These are phyloP conservation scores for Periconia digitata DNA, from an alignment of 2,329 filamentous ascomycete species.

Conservation along the genomic window DNA sequence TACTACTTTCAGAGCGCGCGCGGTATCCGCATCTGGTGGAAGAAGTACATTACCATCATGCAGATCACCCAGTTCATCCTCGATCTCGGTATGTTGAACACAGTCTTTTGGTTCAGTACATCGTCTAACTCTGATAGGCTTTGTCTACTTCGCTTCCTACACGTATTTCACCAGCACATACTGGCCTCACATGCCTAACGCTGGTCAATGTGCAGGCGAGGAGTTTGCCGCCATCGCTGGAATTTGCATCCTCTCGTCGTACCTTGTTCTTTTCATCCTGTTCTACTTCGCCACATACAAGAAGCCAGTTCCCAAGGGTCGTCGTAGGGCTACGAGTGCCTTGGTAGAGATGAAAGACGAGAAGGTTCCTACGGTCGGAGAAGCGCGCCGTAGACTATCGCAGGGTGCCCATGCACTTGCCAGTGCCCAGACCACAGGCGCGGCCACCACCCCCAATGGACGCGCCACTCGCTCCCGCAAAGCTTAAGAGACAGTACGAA, in stretches of 20 bases:
- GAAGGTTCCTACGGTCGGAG: constrained; percentile 59
- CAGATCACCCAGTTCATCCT: constrained; percentile 98
- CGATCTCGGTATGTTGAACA: constrained; percentile 73
- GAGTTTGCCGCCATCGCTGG: constrained; percentile 94
- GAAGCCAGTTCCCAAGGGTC: constrained; percentile 73
- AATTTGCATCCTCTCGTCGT: constrained; percentile 89
- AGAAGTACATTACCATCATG: constrained; percentile 98
- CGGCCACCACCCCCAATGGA: constrained; percentile 56
- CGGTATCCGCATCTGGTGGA: constrained; percentile 97
- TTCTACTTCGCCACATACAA: constrained; percentile 98
- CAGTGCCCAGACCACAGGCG: constrained; percentile 45
- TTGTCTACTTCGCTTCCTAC: constrained; percentile 99
- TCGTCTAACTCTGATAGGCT: constrained; percentile 59
- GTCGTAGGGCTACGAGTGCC: constrained; percentile 79
- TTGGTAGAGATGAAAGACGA: constrained; percentile 81
- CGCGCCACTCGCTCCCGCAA: constrained; percentile 69
- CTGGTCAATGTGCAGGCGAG: constrained; percentile 87
- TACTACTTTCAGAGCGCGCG: constrained; percentile 99
- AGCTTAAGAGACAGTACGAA: constrained; percentile 52
- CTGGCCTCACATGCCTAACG: constrained; percentile 81
- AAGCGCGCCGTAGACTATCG: constrained; percentile 56
- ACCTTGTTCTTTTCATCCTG: constrained; percentile 96
- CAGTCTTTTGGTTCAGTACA: constrained; percentile 6
- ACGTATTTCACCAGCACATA: constrained; percentile 95
- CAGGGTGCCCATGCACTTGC: constrained; percentile 38